Percentiles rank a stretch among this genome's conserved stretches.
Evolutionary conservation across 2,329 filamentous ascomycete genomes (phyloP).

Genomic region (Trichophaea hybrida): DNA sequence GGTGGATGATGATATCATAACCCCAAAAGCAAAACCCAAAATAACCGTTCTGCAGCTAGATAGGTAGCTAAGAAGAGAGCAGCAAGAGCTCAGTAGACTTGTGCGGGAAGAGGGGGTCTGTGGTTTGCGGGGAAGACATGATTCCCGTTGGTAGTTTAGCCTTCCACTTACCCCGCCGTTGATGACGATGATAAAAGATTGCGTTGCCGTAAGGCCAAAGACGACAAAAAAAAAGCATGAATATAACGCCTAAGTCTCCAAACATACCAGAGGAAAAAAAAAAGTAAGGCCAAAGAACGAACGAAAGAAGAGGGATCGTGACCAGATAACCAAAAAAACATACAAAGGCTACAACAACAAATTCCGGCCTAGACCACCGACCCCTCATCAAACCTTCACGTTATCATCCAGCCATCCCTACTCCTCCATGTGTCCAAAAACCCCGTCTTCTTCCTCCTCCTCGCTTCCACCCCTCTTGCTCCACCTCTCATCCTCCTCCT

Average conservation of each 20-base stretch:
- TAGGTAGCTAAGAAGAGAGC: no score
- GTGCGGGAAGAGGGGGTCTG: no score
- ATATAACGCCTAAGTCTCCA: conserved; percentile 11
- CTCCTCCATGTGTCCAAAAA: conserved; percentile 95
- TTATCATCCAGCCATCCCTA: conserved; percentile 32
- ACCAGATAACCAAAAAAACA: background rate
- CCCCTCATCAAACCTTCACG: background rate
- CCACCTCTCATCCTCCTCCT: conserved; percentile 49
- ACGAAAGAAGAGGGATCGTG: background rate
- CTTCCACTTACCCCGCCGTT: background rate
- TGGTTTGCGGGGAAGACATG: no score
- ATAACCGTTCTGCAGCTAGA: no score
- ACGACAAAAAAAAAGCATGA: background rate
- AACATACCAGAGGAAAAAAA: conserved; percentile 14
- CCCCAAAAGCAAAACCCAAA: no score
- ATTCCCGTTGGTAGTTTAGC: no score
- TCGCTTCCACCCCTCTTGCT: conserved; percentile 61
- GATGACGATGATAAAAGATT: background rate
- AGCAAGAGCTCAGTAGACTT: no score
- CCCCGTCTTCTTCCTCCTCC: conserved; percentile 81
- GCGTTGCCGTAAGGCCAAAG: background rate
- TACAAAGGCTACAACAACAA: background rate
- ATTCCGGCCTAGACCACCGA: background rate
- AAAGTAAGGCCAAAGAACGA: background rate
- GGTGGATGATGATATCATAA: no score